A percentile compares a stretch with the other conserved stretches of the same genome.
Evolutionary conservation across 371 early-diverging fungal genomes (phyloP).

Genomic region (Rhizopus stolonifer): DNA sequence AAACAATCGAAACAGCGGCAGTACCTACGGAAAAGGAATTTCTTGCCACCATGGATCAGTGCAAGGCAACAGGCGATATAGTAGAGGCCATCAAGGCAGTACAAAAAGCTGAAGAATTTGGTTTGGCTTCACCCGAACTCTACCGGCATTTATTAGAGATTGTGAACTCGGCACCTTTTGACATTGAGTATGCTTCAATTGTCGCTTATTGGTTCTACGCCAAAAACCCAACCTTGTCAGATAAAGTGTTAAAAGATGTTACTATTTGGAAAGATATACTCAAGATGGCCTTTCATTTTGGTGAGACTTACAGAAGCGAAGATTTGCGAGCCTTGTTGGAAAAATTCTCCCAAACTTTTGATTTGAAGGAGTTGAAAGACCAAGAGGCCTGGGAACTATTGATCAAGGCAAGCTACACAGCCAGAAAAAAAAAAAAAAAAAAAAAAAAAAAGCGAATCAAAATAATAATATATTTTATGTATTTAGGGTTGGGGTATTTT

Average conservation of each 20-base stretch:
- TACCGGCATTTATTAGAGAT: constrained; percentile 16
- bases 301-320: constrained; percentile 12
- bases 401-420: constrained; percentile 35
- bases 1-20: background rate
- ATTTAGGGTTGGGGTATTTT: constrained; percentile 32
- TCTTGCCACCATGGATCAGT: constrained; percentile 1
- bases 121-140: constrained; percentile 11
- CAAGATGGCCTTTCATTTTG: constrained; percentile 30
- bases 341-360: constrained; percentile 22
- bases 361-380: constrained; percentile 21
- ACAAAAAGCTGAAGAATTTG: constrained; percentile 6
- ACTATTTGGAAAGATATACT: constrained; percentile 34
- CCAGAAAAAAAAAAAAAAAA: background rate
- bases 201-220: constrained; percentile 36
- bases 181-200: constrained; percentile 13
- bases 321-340: constrained; percentile 29
- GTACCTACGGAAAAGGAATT: constrained; percentile 1
- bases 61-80: constrained; percentile 15
- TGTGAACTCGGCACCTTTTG: constrained; percentile 18
- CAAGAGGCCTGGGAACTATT: constrained; percentile 28
- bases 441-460: background rate
- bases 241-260: constrained; percentile 16
- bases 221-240: constrained; percentile 6
- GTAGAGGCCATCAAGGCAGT: constrained; percentile 15
- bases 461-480: too few relatives aligned